Conservation (phyloP, 2,329 filamentous ascomycete species). For the Rhynchosporium agropyri region DNA sequence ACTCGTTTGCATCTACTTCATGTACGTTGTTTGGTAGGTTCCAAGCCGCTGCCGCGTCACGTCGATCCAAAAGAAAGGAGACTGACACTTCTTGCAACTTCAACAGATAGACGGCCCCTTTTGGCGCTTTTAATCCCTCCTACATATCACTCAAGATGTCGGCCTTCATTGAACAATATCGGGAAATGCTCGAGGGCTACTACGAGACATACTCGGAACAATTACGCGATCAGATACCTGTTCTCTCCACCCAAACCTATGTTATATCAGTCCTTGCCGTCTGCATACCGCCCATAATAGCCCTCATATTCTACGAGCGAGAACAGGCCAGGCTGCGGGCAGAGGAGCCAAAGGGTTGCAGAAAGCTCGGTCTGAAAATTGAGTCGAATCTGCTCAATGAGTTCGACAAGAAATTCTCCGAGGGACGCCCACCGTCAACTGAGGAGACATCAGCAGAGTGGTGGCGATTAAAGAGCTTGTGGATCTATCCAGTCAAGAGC, state of each 20-base stretch:
- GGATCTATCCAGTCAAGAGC: slow-evolving; percentile 82
- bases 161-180: slow-evolving; percentile 36
- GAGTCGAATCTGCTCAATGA: slow-evolving; percentile 59
- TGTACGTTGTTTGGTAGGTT: slow-evolving; percentile 38
- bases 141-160: slow-evolving; percentile 29
- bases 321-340: slow-evolving; percentile 39
- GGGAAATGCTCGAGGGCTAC: slow-evolving; percentile 35
- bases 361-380: slow-evolving; percentile 52
- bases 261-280: slow-evolving; percentile 39
- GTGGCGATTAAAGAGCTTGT: slow-evolving; percentile 67
- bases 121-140: slow-evolving; percentile 30
- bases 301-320: slow-evolving; percentile 41
- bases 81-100: slow-evolving; percentile 20
- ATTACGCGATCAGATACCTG: slow-evolving; percentile 36
- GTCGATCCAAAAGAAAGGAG: slow-evolving; percentile 20
- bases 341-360: slow-evolving; percentile 52
- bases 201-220: slow-evolving; percentile 38
- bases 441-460: slow-evolving; percentile 42
- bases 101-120: slow-evolving; percentile 36
- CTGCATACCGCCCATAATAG: slow-evolving; percentile 41
- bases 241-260: slow-evolving; percentile 40
- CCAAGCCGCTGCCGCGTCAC: slow-evolving; percentile 1
- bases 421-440: slow-evolving; percentile 41
- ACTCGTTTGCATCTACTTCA: slow-evolving; percentile 32
- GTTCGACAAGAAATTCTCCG: slow-evolving; percentile 53